Evolutionary conservation across 805 yeast genomes (phyloP).

Genomic region (Wickerhamiella nectarea): DNA sequence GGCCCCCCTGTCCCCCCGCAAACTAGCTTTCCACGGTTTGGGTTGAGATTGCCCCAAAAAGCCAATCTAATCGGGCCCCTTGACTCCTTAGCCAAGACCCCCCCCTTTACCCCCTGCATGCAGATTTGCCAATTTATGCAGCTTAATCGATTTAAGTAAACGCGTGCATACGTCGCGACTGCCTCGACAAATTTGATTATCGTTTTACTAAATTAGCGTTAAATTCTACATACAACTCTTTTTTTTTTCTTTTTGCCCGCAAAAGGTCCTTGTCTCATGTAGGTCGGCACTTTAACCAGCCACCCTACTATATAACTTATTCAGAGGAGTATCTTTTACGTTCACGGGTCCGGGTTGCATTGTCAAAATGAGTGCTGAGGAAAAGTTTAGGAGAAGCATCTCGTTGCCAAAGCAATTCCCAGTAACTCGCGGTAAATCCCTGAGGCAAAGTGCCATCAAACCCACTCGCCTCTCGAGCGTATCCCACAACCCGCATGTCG

Average conservation of each 20-base stretch:
- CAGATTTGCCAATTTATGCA: background rate
- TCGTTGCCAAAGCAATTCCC: conserved; percentile 8
- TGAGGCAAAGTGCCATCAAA: conserved; percentile 3
- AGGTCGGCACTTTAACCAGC: background rate
- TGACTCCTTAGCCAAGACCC: too few relatives aligned
- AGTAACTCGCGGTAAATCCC: background rate
- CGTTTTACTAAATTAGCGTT: too few relatives aligned
- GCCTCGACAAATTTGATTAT: too few relatives aligned
- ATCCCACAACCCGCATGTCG: conserved; percentile 4
- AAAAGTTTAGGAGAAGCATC: conserved; percentile 7
- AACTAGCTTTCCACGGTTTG: too few relatives aligned
- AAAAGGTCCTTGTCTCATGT: background rate
- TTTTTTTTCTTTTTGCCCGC: too few relatives aligned
- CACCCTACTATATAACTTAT: background rate
- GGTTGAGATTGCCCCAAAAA: too few relatives aligned
- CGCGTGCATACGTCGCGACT: background rate
- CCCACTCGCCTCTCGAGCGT: conserved; percentile 5
- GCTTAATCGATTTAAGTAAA: background rate
- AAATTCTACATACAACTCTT: too few relatives aligned
- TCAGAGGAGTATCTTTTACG: background rate
- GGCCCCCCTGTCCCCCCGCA: too few relatives aligned
- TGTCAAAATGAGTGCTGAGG: background rate
- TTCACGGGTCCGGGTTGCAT: background rate
- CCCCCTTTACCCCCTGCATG: background rate
- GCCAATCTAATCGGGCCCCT: too few relatives aligned